Percentiles rank a stretch among this genome's conserved stretches.
phyloP scores from a whole-genome alignment of 108 stramenopile species.

The Cyclotella cryptica region DNA sequence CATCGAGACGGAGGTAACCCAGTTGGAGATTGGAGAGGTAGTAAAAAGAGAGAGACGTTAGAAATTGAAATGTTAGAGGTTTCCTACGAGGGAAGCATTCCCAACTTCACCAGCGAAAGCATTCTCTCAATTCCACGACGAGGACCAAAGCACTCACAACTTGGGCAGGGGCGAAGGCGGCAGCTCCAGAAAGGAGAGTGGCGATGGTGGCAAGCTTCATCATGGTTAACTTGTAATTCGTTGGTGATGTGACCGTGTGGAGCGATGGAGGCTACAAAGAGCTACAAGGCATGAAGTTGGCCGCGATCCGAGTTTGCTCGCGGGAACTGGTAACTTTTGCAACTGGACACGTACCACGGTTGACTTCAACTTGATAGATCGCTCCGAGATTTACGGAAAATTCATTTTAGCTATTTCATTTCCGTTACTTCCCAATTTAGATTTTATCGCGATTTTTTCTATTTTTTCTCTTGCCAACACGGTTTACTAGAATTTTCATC shows the following conservation, averaged over 20 bases:
- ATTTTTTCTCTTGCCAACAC: too few relatives aligned
- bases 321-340: background rate
- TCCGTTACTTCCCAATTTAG: too few relatives aligned
- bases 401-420: too few relatives aligned
- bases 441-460: too few relatives aligned
- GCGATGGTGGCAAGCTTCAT: slow-evolving; percentile 11
- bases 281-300: background rate
- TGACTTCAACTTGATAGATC: background rate
- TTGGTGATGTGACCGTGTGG: background rate
- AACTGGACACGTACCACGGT: background rate
- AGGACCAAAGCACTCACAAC: slow-evolving; percentile 4
- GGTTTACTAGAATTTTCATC: too few relatives aligned
- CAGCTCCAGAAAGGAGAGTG: slow-evolving; percentile 8
- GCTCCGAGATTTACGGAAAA: background rate
- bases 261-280: background rate
- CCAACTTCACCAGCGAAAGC: background rate
- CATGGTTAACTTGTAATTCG: background rate
- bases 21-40: background rate
- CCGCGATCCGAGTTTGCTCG: background rate
- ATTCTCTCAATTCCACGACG: background rate
- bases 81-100: too few relatives aligned
- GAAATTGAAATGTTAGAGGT: background rate
- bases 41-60: background rate
- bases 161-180: slow-evolving; percentile 22
- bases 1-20: background rate